Evolutionary conservation across 2,329 filamentous ascomycete species (phyloP).

Genomic region (Diaporthe sp.): DNA sequence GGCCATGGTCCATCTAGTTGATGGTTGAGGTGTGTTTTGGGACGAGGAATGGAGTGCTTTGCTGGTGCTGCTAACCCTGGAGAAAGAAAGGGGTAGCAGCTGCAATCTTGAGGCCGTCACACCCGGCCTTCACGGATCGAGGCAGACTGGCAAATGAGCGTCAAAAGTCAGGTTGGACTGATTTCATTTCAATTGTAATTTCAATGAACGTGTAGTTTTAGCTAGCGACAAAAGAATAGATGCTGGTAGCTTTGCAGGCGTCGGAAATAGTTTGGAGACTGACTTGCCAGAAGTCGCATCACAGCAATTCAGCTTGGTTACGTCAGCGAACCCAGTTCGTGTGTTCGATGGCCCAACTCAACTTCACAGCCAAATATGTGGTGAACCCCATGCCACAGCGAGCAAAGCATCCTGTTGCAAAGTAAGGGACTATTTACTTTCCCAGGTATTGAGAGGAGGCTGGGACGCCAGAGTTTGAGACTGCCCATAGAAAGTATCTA

Average conservation of each 20-base stretch:
- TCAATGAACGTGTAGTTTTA: background rate
- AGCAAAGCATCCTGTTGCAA: too few species aligned
- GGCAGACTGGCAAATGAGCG: background rate
- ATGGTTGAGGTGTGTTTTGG: background rate
- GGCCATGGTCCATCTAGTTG: conserved; percentile 27
- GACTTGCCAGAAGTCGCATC: background rate
- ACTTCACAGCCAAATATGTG: background rate
- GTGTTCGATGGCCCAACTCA: background rate
- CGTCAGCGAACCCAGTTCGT: background rate
- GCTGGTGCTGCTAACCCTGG: conserved; percentile 22
- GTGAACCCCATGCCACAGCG: too few species aligned
- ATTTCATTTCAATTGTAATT: background rate
- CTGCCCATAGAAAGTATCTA: background rate
- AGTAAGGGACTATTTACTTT: too few species aligned
- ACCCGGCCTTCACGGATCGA: background rate
- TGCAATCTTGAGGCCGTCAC: background rate
- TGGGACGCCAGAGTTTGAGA: background rate
- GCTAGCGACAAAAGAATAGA: background rate
- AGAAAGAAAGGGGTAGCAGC: conserved; percentile 21
- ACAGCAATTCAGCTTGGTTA: background rate
- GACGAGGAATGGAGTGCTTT: background rate
- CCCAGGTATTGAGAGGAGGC: too few species aligned
- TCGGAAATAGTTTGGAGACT: background rate
- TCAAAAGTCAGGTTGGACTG: background rate
- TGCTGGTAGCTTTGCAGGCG: background rate